Conservation (phyloP, 306 rosid species). For the Vigna trinervia region DNA sequence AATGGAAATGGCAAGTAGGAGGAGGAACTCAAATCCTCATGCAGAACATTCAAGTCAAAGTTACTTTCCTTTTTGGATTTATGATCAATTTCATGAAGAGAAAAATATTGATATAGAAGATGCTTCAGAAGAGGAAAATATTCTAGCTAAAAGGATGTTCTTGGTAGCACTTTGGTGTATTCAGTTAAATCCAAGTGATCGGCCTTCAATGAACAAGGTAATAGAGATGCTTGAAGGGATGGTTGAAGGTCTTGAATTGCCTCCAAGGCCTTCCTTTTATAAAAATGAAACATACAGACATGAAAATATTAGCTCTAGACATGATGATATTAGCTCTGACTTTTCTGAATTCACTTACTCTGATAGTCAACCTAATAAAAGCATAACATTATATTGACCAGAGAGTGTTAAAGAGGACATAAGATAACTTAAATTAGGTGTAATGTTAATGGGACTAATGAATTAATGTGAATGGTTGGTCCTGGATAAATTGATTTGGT, state of each 20-base stretch:
- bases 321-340: not conserved
- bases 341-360: not conserved
- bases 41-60: constrained; percentile 37
- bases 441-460: too few relatives aligned
- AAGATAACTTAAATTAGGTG: too few relatives aligned
- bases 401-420: too few relatives aligned
- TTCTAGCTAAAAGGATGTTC: constrained; percentile 37
- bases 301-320: not conserved
- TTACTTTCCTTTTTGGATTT: constrained; percentile 38
- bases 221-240: constrained; percentile 39
- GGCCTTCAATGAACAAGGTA: not conserved
- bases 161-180: constrained; percentile 34
- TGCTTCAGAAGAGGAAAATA: not conserved
- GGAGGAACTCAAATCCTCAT: constrained; percentile 16
- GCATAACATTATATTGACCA: not conserved
- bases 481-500: too few relatives aligned
- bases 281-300: not conserved
- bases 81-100: constrained; percentile 10
- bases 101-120: constrained; percentile 21
- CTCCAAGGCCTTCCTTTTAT: constrained; percentile 23
- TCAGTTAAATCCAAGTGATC: not conserved
- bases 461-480: too few relatives aligned
- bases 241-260: constrained; percentile 5
- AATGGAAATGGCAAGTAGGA: constrained; percentile 34
- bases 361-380: not conserved